A percentile compares a stretch with the other conserved stretches of the same genome.
Conservation (phyloP, 1,284 basidiomycete genomes). For the Fomes fomentarius region DNA sequence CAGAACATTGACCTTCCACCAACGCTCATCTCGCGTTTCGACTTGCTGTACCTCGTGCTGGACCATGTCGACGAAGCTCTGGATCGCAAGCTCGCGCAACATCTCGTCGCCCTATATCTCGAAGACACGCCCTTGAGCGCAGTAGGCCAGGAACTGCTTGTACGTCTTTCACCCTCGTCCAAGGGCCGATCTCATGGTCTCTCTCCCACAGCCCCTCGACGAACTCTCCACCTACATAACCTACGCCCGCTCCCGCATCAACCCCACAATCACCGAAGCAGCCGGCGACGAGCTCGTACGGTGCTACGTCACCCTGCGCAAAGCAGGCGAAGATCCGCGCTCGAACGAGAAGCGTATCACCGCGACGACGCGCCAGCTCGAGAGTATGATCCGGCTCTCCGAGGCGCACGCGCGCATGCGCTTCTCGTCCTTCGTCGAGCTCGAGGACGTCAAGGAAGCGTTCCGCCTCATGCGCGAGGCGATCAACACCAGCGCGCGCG, state of each 20-base stretch:
- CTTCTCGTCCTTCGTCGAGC: slow-evolving; percentile 83
- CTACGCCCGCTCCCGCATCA: slow-evolving; percentile 87
- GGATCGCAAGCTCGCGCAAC: slow-evolving; percentile 91
- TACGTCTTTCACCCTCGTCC: slow-evolving; percentile 41
- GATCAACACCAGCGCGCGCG: slow-evolving; percentile 92
- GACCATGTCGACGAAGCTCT: slow-evolving; percentile 92
- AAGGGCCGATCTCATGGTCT: background rate
- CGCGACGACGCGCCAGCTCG: slow-evolving; percentile 95
- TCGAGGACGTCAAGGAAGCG: slow-evolving; percentile 90
- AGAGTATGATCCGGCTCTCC: slow-evolving; percentile 96
- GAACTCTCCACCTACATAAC: slow-evolving; percentile 95
- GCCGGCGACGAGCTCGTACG: slow-evolving; percentile 86
- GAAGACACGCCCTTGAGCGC: slow-evolving; percentile 83
- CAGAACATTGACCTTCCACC: slow-evolving; percentile 93
- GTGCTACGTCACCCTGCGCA: slow-evolving; percentile 93
- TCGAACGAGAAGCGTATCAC: slow-evolving; percentile 93
- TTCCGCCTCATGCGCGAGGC: slow-evolving; percentile 94
- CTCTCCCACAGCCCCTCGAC: slow-evolving; percentile 70
- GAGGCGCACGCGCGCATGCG: slow-evolving; percentile 98
- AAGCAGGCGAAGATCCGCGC: slow-evolving; percentile 88
- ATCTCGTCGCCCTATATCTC: slow-evolving; percentile 92
- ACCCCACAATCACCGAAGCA: slow-evolving; percentile 87
- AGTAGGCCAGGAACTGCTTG: slow-evolving; percentile 73
- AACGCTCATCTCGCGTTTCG: slow-evolving; percentile 97
- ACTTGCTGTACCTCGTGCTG: slow-evolving; percentile 95